These are phyloP conservation scores for Rhipidocladum racemiflorum DNA, from an alignment of 176 grass and related monocot species.

Conservation along the genomic window DNA sequence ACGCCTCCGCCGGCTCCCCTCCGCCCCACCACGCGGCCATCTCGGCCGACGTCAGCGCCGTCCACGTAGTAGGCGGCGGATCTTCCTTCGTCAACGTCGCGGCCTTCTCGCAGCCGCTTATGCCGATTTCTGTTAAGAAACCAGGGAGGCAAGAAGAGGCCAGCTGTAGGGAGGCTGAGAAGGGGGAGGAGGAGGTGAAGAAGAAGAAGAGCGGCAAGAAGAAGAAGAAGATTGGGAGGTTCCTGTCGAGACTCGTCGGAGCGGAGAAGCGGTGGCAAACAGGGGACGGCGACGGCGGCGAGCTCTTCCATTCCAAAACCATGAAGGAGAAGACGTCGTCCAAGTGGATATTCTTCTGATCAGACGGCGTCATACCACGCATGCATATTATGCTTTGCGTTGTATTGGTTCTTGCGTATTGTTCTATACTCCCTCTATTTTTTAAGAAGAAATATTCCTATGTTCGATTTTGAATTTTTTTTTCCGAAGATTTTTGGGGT, in stretches of 20 bases:
- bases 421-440: background rate
- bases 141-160: constrained; percentile 24
- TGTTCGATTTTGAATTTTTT: constrained; percentile 37
- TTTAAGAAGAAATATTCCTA: constrained; percentile 8
- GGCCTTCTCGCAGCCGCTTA: constrained; percentile 40
- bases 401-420: constrained; percentile 1
- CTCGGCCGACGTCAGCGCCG: constrained; percentile 35
- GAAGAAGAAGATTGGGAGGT: constrained; percentile 78
- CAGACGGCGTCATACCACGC: background rate
- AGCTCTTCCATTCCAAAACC: constrained; percentile 72
- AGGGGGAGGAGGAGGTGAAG: constrained; percentile 47
- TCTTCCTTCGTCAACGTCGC: constrained; percentile 30
- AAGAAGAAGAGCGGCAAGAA: constrained; percentile 72
- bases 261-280: constrained; percentile 42
- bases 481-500: background rate
- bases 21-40: constrained; percentile 13
- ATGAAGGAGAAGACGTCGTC: constrained; percentile 75
- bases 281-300: constrained; percentile 32
- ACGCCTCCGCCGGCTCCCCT: constrained; percentile 40
- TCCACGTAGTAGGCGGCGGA: constrained; percentile 8
- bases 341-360: constrained; percentile 80
- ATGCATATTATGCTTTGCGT: background rate
- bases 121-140: constrained; percentile 21
- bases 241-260: constrained; percentile 72
- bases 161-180: background rate